phyloP scores from a whole-genome alignment of 225 moss, liverwort and hornwort genomes.

The Marchantia paleacea region DNA sequence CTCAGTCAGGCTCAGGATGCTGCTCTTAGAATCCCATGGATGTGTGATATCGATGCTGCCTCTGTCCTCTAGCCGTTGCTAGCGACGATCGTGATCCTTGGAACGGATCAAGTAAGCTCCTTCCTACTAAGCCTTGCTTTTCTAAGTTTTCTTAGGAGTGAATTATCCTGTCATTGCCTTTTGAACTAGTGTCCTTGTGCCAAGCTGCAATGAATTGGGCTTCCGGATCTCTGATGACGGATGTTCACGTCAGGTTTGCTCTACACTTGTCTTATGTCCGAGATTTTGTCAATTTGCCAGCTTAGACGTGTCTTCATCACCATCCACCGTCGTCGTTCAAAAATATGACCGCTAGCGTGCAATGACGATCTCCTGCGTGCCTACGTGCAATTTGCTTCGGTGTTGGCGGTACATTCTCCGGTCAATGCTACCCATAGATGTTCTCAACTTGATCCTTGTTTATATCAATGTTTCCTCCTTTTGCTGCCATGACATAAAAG shows the following conservation, averaged over 20 bases:
- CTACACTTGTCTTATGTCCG: no score
- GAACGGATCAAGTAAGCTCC: not conserved
- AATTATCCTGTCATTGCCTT: not conserved
- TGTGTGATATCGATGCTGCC: not conserved
- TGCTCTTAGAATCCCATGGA: not conserved
- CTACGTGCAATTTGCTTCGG: no score
- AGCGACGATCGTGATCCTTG: not conserved
- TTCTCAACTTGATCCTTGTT: slow-evolving; percentile 14
- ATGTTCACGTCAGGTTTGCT: no score
- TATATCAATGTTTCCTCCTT: slow-evolving; percentile 18
- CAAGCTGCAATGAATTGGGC: not conserved
- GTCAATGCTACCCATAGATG: not conserved
- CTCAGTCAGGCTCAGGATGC: not conserved
- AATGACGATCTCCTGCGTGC: no score
- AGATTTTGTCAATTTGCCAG: not conserved
- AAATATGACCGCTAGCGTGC: no score
- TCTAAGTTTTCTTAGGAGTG: not conserved
- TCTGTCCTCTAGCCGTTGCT: not conserved
- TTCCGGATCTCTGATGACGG: not conserved
- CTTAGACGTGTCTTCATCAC: not conserved
- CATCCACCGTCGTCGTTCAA: not conserved
- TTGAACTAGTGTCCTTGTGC: not conserved
- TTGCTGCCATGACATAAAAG: slow-evolving; percentile 12
- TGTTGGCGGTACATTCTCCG: not conserved
- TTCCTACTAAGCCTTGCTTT: not conserved